Percentiles rank a stretch among this genome's conserved stretches.
These are phyloP conservation scores for Orychophragmus violaceus DNA, from an alignment of 345 rosid genomes.

Conservation along the genomic window DNA sequence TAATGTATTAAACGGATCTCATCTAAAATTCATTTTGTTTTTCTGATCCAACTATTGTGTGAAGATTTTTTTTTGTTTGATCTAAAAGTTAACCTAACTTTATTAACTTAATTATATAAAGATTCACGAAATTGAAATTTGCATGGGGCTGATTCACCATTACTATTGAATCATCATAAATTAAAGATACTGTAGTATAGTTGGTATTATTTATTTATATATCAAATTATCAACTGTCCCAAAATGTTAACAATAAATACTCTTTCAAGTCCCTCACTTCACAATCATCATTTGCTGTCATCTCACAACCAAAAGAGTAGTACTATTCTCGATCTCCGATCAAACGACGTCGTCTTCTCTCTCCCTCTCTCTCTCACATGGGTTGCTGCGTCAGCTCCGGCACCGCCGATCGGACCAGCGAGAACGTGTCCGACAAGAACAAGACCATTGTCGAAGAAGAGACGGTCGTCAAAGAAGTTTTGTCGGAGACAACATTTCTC, in stretches of 20 bases:
- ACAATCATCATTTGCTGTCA: slow-evolving; percentile 22
- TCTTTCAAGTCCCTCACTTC: slow-evolving; percentile 17
- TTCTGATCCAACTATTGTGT: not conserved
- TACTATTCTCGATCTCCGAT: slow-evolving; percentile 5
- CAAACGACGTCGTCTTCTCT: slow-evolving; percentile 8
- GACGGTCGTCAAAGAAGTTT: slow-evolving; percentile 76
- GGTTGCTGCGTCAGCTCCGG: slow-evolving; percentile 72
- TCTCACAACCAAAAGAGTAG: slow-evolving; percentile 12
- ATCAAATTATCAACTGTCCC: slow-evolving; percentile 21
- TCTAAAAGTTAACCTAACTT: not conserved
- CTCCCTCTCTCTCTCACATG: slow-evolving; percentile 30
- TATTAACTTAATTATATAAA: slow-evolving; percentile 9
- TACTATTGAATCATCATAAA: slow-evolving; percentile 1
- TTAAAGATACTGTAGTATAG: slow-evolving; percentile 12
- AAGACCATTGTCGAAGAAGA: slow-evolving; percentile 49
- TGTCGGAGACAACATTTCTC: slow-evolving; percentile 50
- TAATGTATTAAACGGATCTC: not conserved
- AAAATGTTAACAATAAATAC: slow-evolving; percentile 23
- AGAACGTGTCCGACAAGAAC: slow-evolving; percentile 15
- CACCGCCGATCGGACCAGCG: not conserved
- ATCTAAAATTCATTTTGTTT: not conserved
- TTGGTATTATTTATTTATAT: not conserved
- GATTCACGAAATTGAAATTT: slow-evolving; percentile 11
- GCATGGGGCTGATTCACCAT: slow-evolving; percentile 15
- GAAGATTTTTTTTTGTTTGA: not conserved